Percentiles rank a stretch among this genome's conserved stretches.
These are phyloP conservation scores for Leptographium flavum DNA, from an alignment of 2,329 filamentous ascomycete species.

Conservation along the genomic window DNA sequence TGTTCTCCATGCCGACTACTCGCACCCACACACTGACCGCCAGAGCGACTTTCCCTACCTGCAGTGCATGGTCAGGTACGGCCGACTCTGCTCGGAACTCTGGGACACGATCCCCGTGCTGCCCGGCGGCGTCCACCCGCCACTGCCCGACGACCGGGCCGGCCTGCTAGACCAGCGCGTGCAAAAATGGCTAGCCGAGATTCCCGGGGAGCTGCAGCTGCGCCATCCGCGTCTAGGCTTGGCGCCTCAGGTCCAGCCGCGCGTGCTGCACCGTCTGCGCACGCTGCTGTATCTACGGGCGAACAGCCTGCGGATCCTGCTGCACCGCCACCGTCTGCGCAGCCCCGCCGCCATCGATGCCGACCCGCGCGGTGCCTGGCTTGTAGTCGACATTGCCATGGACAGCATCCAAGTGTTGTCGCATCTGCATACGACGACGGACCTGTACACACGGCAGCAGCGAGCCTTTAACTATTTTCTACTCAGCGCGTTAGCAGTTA, in stretches of 20 bases:
- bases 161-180: slow-evolving; percentile 26
- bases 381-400: slow-evolving; percentile 24
- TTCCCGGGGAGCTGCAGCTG: slow-evolving; percentile 24
- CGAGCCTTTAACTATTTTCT: slow-evolving; percentile 27
- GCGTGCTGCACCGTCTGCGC: slow-evolving; percentile 23
- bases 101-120: slow-evolving; percentile 28
- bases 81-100: slow-evolving; percentile 28
- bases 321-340: slow-evolving; percentile 28
- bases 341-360: slow-evolving; percentile 21
- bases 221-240: slow-evolving; percentile 23
- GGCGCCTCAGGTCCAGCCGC: slow-evolving; percentile 17
- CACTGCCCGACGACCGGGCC: slow-evolving; percentile 21
- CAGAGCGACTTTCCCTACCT: slow-evolving; percentile 18
- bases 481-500: slow-evolving; percentile 22
- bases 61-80: slow-evolving; percentile 32
- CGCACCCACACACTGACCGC: not conserved
- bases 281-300: slow-evolving; percentile 26
- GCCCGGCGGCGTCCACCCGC: slow-evolving; percentile 15
- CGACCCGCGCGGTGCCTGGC: slow-evolving; percentile 20
- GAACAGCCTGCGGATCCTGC: slow-evolving; percentile 29
- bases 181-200: slow-evolving; percentile 29
- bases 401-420: slow-evolving; percentile 21
- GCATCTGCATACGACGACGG: slow-evolving; percentile 21
- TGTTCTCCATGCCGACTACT: not conserved
- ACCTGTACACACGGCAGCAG: slow-evolving; percentile 23